phyloP scores from a whole-genome alignment of 2,329 filamentous ascomycete species.

The Pseudogymnoascus sp. region DNA sequence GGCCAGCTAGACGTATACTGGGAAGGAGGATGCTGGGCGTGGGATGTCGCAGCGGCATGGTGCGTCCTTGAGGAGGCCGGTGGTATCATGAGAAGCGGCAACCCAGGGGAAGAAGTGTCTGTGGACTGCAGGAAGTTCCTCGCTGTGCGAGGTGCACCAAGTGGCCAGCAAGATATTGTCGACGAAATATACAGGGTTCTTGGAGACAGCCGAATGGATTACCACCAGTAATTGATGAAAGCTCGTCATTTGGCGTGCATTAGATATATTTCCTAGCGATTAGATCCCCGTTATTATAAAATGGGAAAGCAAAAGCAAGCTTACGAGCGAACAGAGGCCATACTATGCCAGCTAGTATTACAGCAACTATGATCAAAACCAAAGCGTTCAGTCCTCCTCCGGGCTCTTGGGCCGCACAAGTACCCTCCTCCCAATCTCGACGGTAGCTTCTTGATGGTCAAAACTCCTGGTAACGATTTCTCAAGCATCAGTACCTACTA shows the following conservation, averaged over 20 bases:
- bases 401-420: too few relatives aligned
- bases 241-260: neutral
- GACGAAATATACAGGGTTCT: conserved; percentile 57
- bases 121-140: conserved; percentile 54
- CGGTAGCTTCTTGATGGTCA: neutral
- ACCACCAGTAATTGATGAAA: conserved; percentile 20
- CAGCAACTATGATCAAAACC: neutral
- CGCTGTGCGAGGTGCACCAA: conserved; percentile 50
- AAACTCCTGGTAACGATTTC: conserved; percentile 10
- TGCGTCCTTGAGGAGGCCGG: conserved; percentile 67
- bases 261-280: neutral
- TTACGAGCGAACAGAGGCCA: neutral
- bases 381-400: neutral
- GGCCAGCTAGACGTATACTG: conserved; percentile 68
- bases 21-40: conserved; percentile 79
- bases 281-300: neutral
- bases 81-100: conserved; percentile 62
- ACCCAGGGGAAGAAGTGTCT: conserved; percentile 54
- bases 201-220: conserved; percentile 45
- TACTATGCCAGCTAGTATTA: neutral
- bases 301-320: neutral
- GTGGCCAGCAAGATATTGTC: conserved; percentile 51
- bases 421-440: neutral
- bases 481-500: conserved; percentile 31
- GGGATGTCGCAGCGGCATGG: conserved; percentile 80